Percentiles rank a stretch among this genome's conserved stretches.
Conservation (phyloP, 345 rosid genomes). For the Citrus hindsii region DNA sequence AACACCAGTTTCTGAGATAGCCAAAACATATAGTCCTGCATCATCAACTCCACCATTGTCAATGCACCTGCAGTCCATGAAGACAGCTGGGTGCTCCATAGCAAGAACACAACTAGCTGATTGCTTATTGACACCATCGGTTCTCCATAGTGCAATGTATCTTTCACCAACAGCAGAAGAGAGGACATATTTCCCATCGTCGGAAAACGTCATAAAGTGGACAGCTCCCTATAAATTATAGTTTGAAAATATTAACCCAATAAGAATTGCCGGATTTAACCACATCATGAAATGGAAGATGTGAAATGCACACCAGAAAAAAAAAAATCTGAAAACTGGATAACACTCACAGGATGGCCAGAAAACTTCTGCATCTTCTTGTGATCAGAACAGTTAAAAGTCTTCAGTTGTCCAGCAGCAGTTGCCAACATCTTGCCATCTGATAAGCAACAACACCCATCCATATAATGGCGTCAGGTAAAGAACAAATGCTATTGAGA, state of each 20-base stretch:
- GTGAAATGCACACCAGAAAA: not conserved
- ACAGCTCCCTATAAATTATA: constrained; percentile 60
- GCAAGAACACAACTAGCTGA: constrained; percentile 93
- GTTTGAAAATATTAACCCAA: constrained; percentile 4
- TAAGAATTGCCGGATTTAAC: not conserved
- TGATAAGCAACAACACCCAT: constrained; percentile 20
- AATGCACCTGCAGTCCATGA: constrained; percentile 58
- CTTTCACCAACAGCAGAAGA: constrained; percentile 86
- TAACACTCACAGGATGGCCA: constrained; percentile 86
- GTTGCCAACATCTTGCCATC: constrained; percentile 79
- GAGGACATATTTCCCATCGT: constrained; percentile 72
- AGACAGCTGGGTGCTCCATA: constrained; percentile 91
- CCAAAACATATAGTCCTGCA: constrained; percentile 55
- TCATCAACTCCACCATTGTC: constrained; percentile 35
- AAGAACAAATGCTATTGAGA: not conserved
- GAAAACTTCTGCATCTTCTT: constrained; percentile 83
- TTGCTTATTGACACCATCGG: constrained; percentile 65
- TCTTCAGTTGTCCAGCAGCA: constrained; percentile 79
- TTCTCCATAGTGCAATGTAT: constrained; percentile 76
- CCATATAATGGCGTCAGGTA: constrained; percentile 14
- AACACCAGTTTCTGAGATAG: constrained; percentile 81
- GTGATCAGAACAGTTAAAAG: constrained; percentile 62
- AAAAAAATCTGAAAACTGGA: not conserved
- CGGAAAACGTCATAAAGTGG: constrained; percentile 67
- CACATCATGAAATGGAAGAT: not conserved